A percentile compares a stretch with the other conserved stretches of the same genome.
Conservation (phyloP, 345 rosid genomes). For the Brassica carinata region DNA sequence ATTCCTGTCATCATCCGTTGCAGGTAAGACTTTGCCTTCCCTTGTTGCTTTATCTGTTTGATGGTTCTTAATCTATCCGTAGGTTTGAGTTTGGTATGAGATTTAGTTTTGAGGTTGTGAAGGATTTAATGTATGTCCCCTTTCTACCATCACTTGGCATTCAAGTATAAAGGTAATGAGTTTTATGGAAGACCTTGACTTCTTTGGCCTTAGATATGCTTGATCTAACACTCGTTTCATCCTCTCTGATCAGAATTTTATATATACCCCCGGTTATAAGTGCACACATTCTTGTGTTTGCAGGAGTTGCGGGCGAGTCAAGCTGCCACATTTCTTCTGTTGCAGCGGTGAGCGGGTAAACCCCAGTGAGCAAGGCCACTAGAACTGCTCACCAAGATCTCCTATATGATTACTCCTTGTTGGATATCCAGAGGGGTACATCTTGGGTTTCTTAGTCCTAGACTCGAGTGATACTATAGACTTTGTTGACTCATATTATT, state of each 20-base stretch:
- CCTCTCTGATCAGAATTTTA: neutral
- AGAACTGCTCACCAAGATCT: conserved; percentile 13
- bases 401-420: conserved; percentile 4
- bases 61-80: neutral
- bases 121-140: no score
- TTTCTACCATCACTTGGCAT: no score
- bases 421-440: conserved; percentile 3
- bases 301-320: conserved; percentile 88
- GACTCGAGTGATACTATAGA: conserved; percentile 9
- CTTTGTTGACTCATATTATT: conserved; percentile 9
- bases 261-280: neutral
- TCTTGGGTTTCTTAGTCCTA: conserved; percentile 25
- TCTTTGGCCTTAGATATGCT: conserved; percentile 12
- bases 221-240: neutral
- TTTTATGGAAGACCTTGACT: conserved; percentile 7
- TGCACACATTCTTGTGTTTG: conserved; percentile 12
- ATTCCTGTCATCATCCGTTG: conserved; percentile 83
- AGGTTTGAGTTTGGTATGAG: neutral
- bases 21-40: conserved; percentile 50
- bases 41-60: conserved; percentile 9
- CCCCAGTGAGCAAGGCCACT: conserved; percentile 35
- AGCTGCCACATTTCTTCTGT: conserved; percentile 91
- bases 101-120: neutral
- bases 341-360: conserved; percentile 79
- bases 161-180: neutral